Percentiles rank a stretch among this genome's conserved stretches.
These are phyloP conservation scores for Aegilops umbellulata DNA, from an alignment of 176 grass and related monocot species.

Conservation along the genomic window DNA sequence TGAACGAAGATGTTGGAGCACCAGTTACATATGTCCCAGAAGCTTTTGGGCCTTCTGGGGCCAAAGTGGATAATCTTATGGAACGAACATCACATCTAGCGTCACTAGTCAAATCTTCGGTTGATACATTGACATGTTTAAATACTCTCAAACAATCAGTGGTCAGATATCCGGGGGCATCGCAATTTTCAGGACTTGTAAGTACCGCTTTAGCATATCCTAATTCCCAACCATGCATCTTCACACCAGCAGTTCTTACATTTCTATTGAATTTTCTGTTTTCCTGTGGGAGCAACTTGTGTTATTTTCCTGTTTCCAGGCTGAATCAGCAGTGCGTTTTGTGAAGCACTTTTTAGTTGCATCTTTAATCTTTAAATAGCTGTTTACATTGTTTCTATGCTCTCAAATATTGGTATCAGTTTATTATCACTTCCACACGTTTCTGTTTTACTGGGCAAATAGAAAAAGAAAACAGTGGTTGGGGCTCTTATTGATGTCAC, in stretches of 20 bases:
- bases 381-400: not conserved
- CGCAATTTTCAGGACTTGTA: slow-evolving; percentile 60
- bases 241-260: not conserved
- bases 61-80: slow-evolving; percentile 54
- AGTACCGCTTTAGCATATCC: slow-evolving; percentile 29
- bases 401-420: not conserved
- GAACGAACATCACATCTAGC: slow-evolving; percentile 53
- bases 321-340: not conserved
- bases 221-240: not conserved
- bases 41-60: slow-evolving; percentile 32
- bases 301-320: not conserved
- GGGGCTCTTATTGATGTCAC: slow-evolving; percentile 7
- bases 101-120: slow-evolving; percentile 58
- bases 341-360: slow-evolving; percentile 6
- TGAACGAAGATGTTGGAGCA: slow-evolving; percentile 51
- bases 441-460: not conserved
- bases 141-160: slow-evolving; percentile 60
- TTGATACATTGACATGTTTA: slow-evolving; percentile 45
- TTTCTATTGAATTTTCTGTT: not conserved
- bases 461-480: slow-evolving; percentile 3
- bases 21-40: slow-evolving; percentile 60
- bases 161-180: slow-evolving; percentile 37
- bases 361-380: not conserved
- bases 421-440: not conserved
- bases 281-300: not conserved